phyloP scores from a whole-genome alignment of 2,329 filamentous ascomycete genomes.

The Chalara sp. region DNA sequence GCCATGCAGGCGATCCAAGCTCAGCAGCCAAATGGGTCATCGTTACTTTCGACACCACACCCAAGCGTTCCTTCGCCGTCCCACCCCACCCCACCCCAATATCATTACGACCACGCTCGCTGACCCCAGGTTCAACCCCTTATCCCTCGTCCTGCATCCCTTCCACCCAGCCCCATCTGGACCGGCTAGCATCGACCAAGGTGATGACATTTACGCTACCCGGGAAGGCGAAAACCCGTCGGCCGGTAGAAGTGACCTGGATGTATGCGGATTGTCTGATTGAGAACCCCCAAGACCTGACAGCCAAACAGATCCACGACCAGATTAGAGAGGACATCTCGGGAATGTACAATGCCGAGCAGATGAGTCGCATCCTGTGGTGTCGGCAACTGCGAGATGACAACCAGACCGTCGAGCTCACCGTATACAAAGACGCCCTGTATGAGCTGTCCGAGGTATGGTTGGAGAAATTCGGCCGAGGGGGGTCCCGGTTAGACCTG shows the following conservation, averaged over 20 bases:
- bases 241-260: no score
- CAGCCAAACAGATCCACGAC: neutral
- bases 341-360: neutral
- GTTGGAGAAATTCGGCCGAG: no score
- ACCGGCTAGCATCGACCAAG: neutral
- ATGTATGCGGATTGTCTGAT: no score
- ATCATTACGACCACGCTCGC: no score
- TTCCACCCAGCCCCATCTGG: neutral
- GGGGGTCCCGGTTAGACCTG: neutral
- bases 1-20: no score
- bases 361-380: neutral
- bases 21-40: no score
- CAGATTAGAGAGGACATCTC: neutral
- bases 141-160: neutral
- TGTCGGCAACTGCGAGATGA: neutral
- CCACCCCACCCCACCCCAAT: no score
- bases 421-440: neutral
- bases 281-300: no score
- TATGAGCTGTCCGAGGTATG: neutral
- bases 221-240: no score
- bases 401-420: neutral
- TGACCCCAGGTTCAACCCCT: no score
- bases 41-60: no score
- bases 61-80: no score
- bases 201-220: neutral